phyloP scores from a whole-genome alignment of 164 flowering plant species.

The Chimonanthus praecox region DNA sequence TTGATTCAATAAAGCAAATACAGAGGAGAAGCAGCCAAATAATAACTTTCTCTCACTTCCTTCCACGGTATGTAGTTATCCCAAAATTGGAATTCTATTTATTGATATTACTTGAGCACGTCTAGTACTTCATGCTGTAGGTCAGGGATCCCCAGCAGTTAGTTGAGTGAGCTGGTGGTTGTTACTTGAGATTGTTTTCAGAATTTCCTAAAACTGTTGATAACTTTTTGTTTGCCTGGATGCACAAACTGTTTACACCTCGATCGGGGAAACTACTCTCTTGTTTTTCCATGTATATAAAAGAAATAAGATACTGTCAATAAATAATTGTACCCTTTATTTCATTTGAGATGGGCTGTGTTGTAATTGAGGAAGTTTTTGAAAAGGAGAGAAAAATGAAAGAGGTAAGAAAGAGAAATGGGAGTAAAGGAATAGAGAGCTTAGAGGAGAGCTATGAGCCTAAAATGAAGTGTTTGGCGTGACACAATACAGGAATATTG shows the following conservation, averaged over 20 bases:
- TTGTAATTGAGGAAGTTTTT: too few species aligned
- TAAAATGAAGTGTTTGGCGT: too few species aligned
- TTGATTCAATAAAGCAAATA: conserved; percentile 34
- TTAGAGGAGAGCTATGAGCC: too few species aligned
- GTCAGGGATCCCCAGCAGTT: not conserved
- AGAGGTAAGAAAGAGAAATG: too few species aligned
- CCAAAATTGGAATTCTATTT: not conserved
- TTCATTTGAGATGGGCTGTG: not conserved
- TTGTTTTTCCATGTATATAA: not conserved
- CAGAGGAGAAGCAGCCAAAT: conserved; percentile 44
- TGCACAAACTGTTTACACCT: too few species aligned
- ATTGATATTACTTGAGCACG: not conserved
- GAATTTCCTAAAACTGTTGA: too few species aligned
- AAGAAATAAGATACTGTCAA: not conserved
- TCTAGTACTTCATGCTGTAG: not conserved
- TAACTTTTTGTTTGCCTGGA: too few species aligned
- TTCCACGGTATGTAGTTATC: conserved; percentile 52
- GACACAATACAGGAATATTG: too few species aligned
- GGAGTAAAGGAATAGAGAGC: too few species aligned
- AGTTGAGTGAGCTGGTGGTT: too few species aligned
- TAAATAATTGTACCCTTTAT: not conserved
- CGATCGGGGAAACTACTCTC: not conserved
- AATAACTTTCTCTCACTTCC: conserved; percentile 76
- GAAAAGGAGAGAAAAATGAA: too few species aligned
- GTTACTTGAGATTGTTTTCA: too few species aligned